Base-by-base conservation (phyloP, 306 rosid genomes). In the Castanea mollissima region DNA sequence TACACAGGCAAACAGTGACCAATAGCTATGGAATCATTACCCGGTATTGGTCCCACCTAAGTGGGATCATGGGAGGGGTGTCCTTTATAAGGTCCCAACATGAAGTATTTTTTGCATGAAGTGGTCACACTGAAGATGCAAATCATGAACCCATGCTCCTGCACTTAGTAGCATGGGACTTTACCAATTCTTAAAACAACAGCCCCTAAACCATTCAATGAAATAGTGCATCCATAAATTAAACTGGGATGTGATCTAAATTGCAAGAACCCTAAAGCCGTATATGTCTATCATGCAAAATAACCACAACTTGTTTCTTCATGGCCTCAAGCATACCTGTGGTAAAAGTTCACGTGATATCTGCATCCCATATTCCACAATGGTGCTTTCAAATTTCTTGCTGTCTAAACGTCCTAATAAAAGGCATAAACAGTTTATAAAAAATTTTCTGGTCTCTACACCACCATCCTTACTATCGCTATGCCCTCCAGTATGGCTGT, bases 401-500 rank as follows among this genome's bases (percentile, higher is more conserved):
- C 77, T 55, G 74, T 88, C 94, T 70, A 91, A 87, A 72, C 95
- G 91, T 55, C 99, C 99, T 85, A 94, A 80, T 23, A 92, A 80
- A 76, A 94, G 89, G 92, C 95, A 92, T 80, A 94, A 83, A 82
- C 99, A 94, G 80, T 86, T 94, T 78, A 92, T 80, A 78, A 94
- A 94, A 80, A 94, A 94, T 77, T 91, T 88, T 69, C 87, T 79
- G 77, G 99, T 94, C 86, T 90, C 97, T 60, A 81, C 57, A 49
- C 87, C 91, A 83, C 89, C 81, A 62, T 88, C 93, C 84, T 86
- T 88, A 46, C 75, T 87, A 80, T 88, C 88, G 35, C 81, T 71
- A 81, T 51, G 76, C 51, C 79, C 90, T 76, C 80, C 84, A 77
- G 89, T 58, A 55, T 86, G 88, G 74, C 85, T 86, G 80, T 93